These are phyloP conservation scores for Lentinus tigrinus DNA, from an alignment of 768 basidiomycete species.

Conservation along the genomic window DNA sequence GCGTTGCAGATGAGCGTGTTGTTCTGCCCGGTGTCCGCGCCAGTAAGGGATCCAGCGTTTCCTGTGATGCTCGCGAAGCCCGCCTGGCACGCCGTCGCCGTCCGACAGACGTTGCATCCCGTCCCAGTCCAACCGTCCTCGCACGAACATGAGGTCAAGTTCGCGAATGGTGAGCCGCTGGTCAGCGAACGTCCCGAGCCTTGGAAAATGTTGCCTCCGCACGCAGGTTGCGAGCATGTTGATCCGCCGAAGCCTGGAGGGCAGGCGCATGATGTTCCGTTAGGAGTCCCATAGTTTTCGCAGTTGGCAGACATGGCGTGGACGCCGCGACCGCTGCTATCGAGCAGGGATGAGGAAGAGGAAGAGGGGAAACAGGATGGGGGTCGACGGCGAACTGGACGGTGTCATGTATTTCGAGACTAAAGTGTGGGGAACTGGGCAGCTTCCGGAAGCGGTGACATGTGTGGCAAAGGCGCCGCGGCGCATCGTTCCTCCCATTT, in stretches of 20 bases:
- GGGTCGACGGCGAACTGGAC: not conserved
- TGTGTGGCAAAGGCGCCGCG: too few species aligned
- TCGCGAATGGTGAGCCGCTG: constrained; percentile 47
- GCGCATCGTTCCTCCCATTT: too few species aligned
- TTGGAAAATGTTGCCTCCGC: constrained; percentile 82
- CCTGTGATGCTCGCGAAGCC: constrained; percentile 42
- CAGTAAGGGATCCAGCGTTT: constrained; percentile 27
- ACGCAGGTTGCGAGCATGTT: constrained; percentile 67
- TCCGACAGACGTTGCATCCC: constrained; percentile 80
- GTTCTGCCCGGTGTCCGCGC: constrained; percentile 41
- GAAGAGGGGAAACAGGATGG: not conserved
- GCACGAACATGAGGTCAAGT: constrained; percentile 74
- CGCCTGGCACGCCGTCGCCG: constrained; percentile 62
- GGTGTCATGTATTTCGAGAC: not conserved
- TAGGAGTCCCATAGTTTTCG: constrained; percentile 64
- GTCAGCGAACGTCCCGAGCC: constrained; percentile 57
- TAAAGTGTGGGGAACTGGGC: too few species aligned
- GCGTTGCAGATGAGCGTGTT: constrained; percentile 74
- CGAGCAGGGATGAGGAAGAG: not conserved
- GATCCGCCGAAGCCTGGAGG: constrained; percentile 80
- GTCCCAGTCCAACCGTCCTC: constrained; percentile 72
- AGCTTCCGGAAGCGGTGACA: too few species aligned
- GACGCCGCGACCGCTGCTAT: not conserved
- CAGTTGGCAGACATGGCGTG: constrained; percentile 36
- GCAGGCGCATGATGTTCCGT: constrained; percentile 66